phyloP scores from a whole-genome alignment of 495 filamentous ascomycete species.

The Beverwykella pulmonaria region DNA sequence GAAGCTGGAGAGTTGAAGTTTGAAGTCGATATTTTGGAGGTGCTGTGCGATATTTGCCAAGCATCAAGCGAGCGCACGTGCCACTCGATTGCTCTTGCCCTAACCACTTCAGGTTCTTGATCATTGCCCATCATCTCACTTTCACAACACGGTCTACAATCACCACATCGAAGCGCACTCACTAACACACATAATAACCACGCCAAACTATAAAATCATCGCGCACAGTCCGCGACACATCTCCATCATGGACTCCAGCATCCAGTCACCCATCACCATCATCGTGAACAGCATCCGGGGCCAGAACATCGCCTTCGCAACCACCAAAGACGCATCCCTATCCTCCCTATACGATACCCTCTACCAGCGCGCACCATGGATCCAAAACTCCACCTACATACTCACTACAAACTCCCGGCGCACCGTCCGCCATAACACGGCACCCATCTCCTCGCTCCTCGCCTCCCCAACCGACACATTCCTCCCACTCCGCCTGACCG shows the following conservation, averaged over 20 bases:
- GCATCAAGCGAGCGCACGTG: constrained; percentile 10
- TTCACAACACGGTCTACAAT: not conserved
- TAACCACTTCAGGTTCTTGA: not conserved
- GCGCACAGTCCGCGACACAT: not conserved
- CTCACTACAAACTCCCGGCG: constrained; percentile 83
- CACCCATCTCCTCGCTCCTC: constrained; percentile 58
- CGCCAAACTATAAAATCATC: not conserved
- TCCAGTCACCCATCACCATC: constrained; percentile 39
- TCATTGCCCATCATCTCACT: not conserved
- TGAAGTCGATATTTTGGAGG: not conserved
- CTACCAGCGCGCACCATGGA: constrained; percentile 63
- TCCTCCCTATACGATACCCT: constrained; percentile 66
- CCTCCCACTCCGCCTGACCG: constrained; percentile 76
- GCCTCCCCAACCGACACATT: constrained; percentile 60
- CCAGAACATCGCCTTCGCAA: constrained; percentile 47
- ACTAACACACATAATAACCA: not conserved
- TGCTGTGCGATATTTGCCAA: constrained; percentile 10
- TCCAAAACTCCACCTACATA: constrained; percentile 58
- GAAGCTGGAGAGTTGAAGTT: constrained; percentile 12
- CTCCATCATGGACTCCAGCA: constrained; percentile 21
- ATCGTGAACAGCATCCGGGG: constrained; percentile 28
- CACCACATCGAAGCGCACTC: not conserved
- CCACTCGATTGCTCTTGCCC: constrained; percentile 2
- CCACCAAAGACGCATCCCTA: constrained; percentile 60
- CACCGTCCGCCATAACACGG: constrained; percentile 55